Conservation (phyloP, 352 stramenopile genomes). For the Globisporangium cederbergense region DNA sequence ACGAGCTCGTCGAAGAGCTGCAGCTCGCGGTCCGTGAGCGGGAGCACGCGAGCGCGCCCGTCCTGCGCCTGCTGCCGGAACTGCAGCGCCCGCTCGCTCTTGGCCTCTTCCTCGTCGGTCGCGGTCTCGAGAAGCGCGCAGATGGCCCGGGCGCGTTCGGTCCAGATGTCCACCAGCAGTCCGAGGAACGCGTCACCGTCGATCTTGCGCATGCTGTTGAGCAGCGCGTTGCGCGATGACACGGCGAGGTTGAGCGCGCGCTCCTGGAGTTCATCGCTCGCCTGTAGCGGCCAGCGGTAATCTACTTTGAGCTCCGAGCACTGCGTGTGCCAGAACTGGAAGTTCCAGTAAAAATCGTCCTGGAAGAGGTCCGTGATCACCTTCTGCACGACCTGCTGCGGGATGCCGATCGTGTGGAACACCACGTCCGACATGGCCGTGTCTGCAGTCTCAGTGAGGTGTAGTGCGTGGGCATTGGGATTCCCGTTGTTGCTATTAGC, state of each 20-base stretch:
- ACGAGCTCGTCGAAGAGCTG: conserved; percentile 53
- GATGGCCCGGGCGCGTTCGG: conserved; percentile 43
- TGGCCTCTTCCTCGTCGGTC: conserved; percentile 52
- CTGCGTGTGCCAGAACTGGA: conserved; percentile 63
- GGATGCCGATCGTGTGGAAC: conserved; percentile 67
- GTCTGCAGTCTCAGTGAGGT: background rate
- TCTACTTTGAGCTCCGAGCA: conserved; percentile 56
- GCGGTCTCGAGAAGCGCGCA: conserved; percentile 46
- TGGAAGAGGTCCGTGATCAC: conserved; percentile 68
- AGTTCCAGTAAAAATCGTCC: conserved; percentile 78
- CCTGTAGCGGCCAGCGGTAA: conserved; percentile 42
- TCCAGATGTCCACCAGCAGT: conserved; percentile 64
- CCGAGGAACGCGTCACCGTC: conserved; percentile 72
- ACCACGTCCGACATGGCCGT: conserved; percentile 42
- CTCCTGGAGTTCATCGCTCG: conserved; percentile 67
- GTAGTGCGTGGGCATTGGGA: background rate
- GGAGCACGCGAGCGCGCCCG: conserved; percentile 33
- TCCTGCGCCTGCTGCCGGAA: conserved; percentile 38
- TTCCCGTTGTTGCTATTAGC: conserved; percentile 11
- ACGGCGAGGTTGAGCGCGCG: conserved; percentile 35
- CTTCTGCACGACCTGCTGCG: conserved; percentile 47
- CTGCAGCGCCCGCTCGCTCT: conserved; percentile 23
- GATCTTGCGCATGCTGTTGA: conserved; percentile 67
- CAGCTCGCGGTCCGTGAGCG: conserved; percentile 31
- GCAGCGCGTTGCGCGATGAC: conserved; percentile 44